Conservation (phyloP, 1,284 basidiomycete genomes). For the Takashimella koratensis region DNA sequence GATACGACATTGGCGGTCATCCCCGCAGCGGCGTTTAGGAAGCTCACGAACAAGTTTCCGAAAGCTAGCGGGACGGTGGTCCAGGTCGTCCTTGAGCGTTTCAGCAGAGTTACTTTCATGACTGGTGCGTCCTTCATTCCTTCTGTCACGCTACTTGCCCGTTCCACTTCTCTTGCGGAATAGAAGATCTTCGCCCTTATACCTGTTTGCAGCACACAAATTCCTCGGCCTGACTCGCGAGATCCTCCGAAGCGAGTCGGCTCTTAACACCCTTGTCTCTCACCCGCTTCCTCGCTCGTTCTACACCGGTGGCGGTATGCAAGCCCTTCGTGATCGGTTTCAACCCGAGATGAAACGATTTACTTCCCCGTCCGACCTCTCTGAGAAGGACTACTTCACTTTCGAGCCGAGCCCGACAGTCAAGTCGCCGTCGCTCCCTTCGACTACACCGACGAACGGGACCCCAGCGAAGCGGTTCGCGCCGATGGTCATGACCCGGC, state of each 20-base stretch:
- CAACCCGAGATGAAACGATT: slow-evolving; percentile 36
- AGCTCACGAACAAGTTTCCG: slow-evolving; percentile 83
- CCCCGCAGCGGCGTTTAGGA: slow-evolving; percentile 88
- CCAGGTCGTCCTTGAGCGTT: slow-evolving; percentile 64
- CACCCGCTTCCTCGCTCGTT: slow-evolving; percentile 88
- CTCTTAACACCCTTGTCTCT: slow-evolving; percentile 93
- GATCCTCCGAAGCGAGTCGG: slow-evolving; percentile 91
- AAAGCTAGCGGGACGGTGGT: slow-evolving; percentile 97
- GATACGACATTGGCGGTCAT: slow-evolving; percentile 98
- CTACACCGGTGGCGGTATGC: slow-evolving; percentile 90
- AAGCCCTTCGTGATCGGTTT: slow-evolving; percentile 79
- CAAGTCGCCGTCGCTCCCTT: slow-evolving; percentile 36
- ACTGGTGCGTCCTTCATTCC: slow-evolving; percentile 35
- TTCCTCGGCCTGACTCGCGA: slow-evolving; percentile 94
- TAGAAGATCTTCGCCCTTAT: too few species aligned
- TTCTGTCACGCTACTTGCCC: too few species aligned
- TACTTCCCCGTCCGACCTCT: background rate
- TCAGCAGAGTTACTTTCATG: slow-evolving; percentile 93
- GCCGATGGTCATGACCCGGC: slow-evolving; percentile 10
- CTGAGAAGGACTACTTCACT: slow-evolving; percentile 46
- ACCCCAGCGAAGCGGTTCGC: background rate
- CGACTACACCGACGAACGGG: slow-evolving; percentile 15
- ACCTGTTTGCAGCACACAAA: slow-evolving; percentile 69
- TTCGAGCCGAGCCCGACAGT: slow-evolving; percentile 39
- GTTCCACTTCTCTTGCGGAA: background rate